Base-by-base conservation (phyloP, 1,139 yeast species). In the Suhomyces maxii region DNA sequence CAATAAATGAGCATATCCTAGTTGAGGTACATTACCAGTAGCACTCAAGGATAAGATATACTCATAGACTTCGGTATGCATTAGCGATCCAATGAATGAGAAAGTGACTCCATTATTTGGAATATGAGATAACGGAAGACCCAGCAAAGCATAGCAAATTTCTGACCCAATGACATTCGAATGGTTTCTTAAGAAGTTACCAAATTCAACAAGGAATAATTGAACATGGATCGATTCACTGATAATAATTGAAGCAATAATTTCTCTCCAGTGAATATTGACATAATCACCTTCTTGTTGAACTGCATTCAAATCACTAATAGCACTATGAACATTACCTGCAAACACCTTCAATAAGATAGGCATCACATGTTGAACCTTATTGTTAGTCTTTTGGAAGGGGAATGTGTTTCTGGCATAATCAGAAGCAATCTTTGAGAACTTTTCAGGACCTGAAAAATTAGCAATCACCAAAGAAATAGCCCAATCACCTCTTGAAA, bases 41-140 rank as follows among this genome's bases (percentile, higher is more conserved):
- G 69, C 65, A 32, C 57, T 49, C 37, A 51, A 36, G 2, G 64
- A 51, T 39, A 79, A 59, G 12, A 77, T 61, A 55, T 75, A 84
- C 59, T 89, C 97, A 60, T 86, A 89, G 9, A 89, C 69, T 62
- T 91, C 96, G 14, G 85, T 78, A 57, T 85, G 76, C 41, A 84
- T 60, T 37, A 79, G 63, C 31, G 65, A 47, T 18, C 68, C 70
- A 40, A 69, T 53, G 40, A 63, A 54, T 2, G 68, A 51, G 48
- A 67, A 69, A 6, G 59, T 45, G 3, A 59, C 58, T 0, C 66
- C 69, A 35, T 46, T 41, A 10, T 49, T 46, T 6, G 65, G 60
- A 12, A 49, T 30, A 36, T 49, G 53, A 1, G 76, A 59, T 36
- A 80, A 58, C 7, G 83, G 80, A 30, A 74, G 53, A 23, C 80